Evolutionary conservation across 352 stramenopile species (phyloP), one percentile per base, ranked within the genome.

Genomic region (Blastocystis sp.): DNA sequence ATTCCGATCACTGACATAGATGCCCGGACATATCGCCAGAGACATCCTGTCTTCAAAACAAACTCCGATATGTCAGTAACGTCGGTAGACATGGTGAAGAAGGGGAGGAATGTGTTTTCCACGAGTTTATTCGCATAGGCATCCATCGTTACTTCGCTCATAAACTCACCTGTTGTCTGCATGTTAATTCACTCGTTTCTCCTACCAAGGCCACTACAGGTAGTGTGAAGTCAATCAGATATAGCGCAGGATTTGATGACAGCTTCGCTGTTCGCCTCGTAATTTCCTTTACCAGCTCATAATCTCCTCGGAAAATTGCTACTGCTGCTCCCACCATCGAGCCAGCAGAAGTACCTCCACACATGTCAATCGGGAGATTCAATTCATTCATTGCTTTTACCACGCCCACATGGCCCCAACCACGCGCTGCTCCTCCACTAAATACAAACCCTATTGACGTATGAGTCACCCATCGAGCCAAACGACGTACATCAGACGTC

Each of bases 321-420:
- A 69, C 50, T 2, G 73, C 73, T 7, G 73, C 73, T 34, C 73
- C 73, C 20, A 84, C 73, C 54, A 84, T 23, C 15, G 73, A 84
- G 18, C 73, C 77, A 11, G 77, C 77, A 45, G 62, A 95, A 5
- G 95, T 98, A 7, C 96, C 96, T 26, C 94, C 96, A 66, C 98
- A 93, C 4, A 98, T 93, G 90, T 98, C 96, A 0, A 98, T 92
- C 37, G 96, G 94, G 15, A 97, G 93, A 0, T 94, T 94, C 39
- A 93, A 95, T 80, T 98, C 95, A 63, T 97, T 92, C 37, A 98
- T 91, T 2, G 95, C 95, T 43, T 92, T 93, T 11, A 98, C 91
- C 0, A 98, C 94, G 11, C 95, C 95, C 69, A 98, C 93, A 91
- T 98, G 96, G 5, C 95, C 95, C 3, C 98, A 91, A 13, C 95